Conservation (phyloP, 306 rosid genomes). For the Delonix regia region DNA sequence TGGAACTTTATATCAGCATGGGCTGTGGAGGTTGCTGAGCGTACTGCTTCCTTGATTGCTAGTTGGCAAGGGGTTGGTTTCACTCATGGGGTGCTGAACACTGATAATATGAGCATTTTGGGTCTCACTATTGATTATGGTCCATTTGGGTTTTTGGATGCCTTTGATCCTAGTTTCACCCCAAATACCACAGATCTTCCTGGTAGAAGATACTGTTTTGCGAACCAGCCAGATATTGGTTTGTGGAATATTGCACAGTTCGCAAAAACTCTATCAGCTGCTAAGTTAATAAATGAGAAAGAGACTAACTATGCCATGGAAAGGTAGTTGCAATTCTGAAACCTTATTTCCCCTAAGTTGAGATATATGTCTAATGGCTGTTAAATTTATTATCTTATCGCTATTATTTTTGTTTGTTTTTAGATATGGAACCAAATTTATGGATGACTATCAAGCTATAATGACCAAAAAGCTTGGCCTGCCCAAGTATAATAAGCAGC, state of each 20-base stretch:
- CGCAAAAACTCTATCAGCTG: slow-evolving; percentile 65
- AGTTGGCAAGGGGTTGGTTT: slow-evolving; percentile 99
- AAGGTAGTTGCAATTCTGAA: slow-evolving; percentile 62
- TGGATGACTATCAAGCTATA: slow-evolving; percentile 94
- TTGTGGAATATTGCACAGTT: slow-evolving; percentile 95
- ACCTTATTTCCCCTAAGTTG: background rate
- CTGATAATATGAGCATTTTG: slow-evolving; percentile 98
- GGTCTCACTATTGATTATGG: slow-evolving; percentile 98
- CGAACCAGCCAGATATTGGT: slow-evolving; percentile 98
- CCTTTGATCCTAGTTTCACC: slow-evolving; percentile 96
- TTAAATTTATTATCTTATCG: slow-evolving; percentile 22
- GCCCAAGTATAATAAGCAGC: slow-evolving; percentile 85
- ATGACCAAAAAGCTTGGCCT: slow-evolving; percentile 98
- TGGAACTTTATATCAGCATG: slow-evolving; percentile 68
- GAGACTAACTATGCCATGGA: slow-evolving; percentile 97
- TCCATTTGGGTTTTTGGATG: slow-evolving; percentile 98
- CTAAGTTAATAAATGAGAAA: slow-evolving; percentile 79
- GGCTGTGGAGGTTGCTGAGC: slow-evolving; percentile 93
- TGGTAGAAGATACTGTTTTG: slow-evolving; percentile 96
- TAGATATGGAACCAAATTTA: slow-evolving; percentile 91
- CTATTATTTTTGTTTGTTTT: slow-evolving; percentile 37
- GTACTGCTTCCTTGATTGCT: slow-evolving; percentile 90
- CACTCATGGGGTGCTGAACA: slow-evolving; percentile 98
- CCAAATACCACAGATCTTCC: slow-evolving; percentile 99
- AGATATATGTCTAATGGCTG: slow-evolving; percentile 8